Conservation (phyloP, 192 early-diverging fungal genomes). For the Coemansia sp. region DNA sequence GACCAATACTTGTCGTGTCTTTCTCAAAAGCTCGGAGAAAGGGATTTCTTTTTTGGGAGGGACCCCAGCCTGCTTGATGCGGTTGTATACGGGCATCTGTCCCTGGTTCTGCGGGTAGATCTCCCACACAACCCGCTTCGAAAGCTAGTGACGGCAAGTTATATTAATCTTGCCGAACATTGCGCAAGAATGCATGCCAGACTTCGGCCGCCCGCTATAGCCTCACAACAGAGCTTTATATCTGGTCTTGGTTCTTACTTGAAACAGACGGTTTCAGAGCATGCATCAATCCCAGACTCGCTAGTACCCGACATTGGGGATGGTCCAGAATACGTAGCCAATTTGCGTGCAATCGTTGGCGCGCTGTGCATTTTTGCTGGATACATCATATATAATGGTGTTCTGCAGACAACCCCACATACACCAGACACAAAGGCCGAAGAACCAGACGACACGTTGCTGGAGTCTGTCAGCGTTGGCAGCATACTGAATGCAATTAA, state of each 20-base stretch:
- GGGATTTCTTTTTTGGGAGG: constrained; percentile 83
- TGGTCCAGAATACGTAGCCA: constrained; percentile 22
- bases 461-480: not conserved
- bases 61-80: constrained; percentile 78
- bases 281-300: not conserved
- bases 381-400: constrained; percentile 43
- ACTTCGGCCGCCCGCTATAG: constrained; percentile 21
- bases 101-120: constrained; percentile 74
- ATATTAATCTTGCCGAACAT: constrained; percentile 29
- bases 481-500: not conserved
- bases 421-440: not conserved
- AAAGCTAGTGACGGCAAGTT: constrained; percentile 13
- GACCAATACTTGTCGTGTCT: constrained; percentile 67
- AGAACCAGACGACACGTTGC: not conserved
- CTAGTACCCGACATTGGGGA: not conserved
- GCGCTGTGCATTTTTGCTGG: constrained; percentile 38
- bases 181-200: constrained; percentile 41
- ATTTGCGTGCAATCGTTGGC: constrained; percentile 20
- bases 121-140: constrained; percentile 59
- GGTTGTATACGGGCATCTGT: constrained; percentile 79
- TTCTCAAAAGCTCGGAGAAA: constrained; percentile 68
- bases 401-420: constrained; percentile 16
- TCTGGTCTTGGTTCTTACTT: constrained; percentile 15
- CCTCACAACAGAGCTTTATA: constrained; percentile 20
- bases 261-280: constrained; percentile 20